A percentile compares a stretch with the other conserved stretches of the same genome.
phyloP scores from a whole-genome alignment of 177 flowering plant species.

The Vitis hybrid region DNA sequence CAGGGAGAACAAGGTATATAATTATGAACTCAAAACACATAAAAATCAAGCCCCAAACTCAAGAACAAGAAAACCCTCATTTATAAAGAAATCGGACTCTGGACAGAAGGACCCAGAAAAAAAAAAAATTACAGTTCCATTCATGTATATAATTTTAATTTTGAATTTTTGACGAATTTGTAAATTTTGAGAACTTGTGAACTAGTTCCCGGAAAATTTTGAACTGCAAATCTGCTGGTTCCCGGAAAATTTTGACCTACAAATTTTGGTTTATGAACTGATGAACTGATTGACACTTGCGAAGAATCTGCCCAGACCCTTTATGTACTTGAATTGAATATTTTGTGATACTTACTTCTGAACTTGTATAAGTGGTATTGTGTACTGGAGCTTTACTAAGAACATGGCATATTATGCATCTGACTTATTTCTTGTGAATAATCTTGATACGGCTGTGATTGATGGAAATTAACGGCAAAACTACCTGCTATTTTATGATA shows the following conservation, averaged over 20 bases:
- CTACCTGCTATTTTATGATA: too few relatives aligned
- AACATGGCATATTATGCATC: not conserved
- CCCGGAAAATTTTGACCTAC: not conserved
- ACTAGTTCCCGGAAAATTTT: not conserved
- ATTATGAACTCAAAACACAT: slow-evolving; percentile 6
- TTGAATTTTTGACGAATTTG: not conserved
- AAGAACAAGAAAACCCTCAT: not conserved
- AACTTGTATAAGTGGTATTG: not conserved
- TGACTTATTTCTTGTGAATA: not conserved
- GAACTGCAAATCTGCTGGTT: not conserved
- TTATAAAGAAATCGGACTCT: not conserved
- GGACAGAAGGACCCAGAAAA: not conserved
- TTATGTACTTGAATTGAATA: not conserved
- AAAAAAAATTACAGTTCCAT: not conserved
- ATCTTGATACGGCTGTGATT: not conserved
- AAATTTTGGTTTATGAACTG: not conserved
- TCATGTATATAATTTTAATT: not conserved
- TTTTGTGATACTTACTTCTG: not conserved
- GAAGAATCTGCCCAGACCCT: too few relatives aligned
- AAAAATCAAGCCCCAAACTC: not conserved
- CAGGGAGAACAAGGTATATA: slow-evolving; percentile 93
- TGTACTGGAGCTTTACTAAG: slow-evolving; percentile 1
- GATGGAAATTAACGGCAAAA: too few relatives aligned
- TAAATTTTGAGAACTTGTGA: not conserved
- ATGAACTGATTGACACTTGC: not conserved